phyloP scores from a whole-genome alignment of 2,329 filamentous ascomycete genomes.

The Alternaria triticimaculans region DNA sequence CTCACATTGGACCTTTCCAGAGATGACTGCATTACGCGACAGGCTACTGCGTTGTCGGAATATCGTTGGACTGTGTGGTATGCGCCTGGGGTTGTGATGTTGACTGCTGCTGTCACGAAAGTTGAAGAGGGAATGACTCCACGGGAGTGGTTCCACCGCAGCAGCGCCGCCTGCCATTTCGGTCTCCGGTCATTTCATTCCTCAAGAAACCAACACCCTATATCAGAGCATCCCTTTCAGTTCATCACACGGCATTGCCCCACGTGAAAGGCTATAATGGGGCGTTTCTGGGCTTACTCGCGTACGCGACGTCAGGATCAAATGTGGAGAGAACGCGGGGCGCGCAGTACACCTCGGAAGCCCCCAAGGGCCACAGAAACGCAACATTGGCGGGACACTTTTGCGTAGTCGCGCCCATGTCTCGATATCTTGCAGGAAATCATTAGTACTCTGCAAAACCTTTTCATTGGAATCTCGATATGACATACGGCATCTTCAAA shows the following conservation, averaged over 20 bases:
- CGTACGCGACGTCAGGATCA: not conserved
- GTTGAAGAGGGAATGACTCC: not conserved
- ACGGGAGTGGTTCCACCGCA: not conserved
- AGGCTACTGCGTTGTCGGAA: not conserved
- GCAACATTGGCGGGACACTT: not conserved
- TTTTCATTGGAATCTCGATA: conserved; percentile 1
- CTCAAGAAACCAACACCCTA: not conserved
- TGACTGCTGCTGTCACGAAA: not conserved
- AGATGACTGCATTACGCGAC: not conserved
- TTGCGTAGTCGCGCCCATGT: not conserved
- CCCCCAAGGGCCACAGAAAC: not conserved
- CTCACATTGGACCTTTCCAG: not conserved
- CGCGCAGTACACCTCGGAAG: conserved; percentile 1
- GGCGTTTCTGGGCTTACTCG: not conserved
- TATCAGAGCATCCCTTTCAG: not conserved
- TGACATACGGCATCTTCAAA: conserved; percentile 34
- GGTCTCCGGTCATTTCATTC: not conserved
- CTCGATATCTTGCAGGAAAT: not conserved
- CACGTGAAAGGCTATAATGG: not conserved
- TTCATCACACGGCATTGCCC: not conserved
- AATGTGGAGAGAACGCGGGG: conserved; percentile 5
- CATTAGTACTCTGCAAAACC: not conserved
- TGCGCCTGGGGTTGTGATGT: not conserved
- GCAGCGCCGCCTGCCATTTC: not conserved
- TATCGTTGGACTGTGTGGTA: not conserved